A percentile compares a stretch with the other conserved stretches of the same genome.
Evolutionary conservation across 2,329 filamentous ascomycete species (phyloP).

Genomic region (Ceratocystis eucalypticola): DNA sequence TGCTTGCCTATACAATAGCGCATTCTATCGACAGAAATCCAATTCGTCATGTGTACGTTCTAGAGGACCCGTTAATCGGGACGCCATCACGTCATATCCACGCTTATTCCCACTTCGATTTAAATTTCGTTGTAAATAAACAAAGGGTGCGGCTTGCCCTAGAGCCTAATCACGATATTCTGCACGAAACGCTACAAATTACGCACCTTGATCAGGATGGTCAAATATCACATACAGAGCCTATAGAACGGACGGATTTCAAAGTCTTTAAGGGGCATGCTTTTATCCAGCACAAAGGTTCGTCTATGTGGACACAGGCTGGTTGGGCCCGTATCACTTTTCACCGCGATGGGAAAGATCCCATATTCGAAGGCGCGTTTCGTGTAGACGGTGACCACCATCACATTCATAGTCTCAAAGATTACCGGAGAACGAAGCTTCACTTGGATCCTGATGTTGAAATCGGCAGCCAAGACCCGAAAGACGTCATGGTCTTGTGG

Average conservation of each 20-base stretch:
- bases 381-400: constrained; percentile 69
- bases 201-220: constrained; percentile 62
- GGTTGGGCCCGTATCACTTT: constrained; percentile 81
- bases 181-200: constrained; percentile 62
- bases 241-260: constrained; percentile 58
- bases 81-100: constrained; percentile 68
- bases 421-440: constrained; percentile 61
- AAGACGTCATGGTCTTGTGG: constrained; percentile 81
- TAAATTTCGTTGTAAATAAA: constrained; percentile 63
- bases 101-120: constrained; percentile 68
- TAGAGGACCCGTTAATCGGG: constrained; percentile 65
- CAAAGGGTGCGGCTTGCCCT: constrained; percentile 66
- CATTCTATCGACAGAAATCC: constrained; percentile 65
- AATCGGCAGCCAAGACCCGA: constrained; percentile 31
- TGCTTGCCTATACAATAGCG: constrained; percentile 31
- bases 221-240: constrained; percentile 48
- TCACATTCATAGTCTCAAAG: constrained; percentile 64
- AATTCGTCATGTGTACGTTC: constrained; percentile 55
- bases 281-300: constrained; percentile 50
- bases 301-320: constrained; percentile 57
- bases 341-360: constrained; percentile 58
- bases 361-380: constrained; percentile 85
- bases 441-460: constrained; percentile 54
- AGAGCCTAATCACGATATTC: constrained; percentile 81
- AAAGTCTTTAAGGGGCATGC: constrained; percentile 72